Evolutionary conservation across 352 stramenopile species (phyloP).

Genomic region (Globisporangium okanoganense): DNA sequence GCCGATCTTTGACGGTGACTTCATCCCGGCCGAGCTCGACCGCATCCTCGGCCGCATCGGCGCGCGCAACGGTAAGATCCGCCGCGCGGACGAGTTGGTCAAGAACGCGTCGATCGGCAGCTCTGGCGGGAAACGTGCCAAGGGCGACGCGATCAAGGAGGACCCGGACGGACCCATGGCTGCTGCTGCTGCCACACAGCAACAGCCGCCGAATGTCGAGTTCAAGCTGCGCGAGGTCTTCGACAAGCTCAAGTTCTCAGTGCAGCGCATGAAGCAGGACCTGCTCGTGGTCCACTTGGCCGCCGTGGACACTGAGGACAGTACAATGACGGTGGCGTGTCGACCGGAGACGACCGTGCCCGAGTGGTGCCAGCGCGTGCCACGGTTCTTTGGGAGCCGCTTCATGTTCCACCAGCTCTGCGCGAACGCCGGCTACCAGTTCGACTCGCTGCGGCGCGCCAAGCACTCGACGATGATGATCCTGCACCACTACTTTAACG

Average conservation of each 20-base stretch:
- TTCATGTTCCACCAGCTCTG: slow-evolving; percentile 89
- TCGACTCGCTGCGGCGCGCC: slow-evolving; percentile 82
- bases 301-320: slow-evolving; percentile 1
- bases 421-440: slow-evolving; percentile 74
- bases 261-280: slow-evolving; percentile 75
- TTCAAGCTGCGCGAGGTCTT: slow-evolving; percentile 74
- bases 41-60: slow-evolving; percentile 66
- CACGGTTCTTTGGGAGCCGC: slow-evolving; percentile 76
- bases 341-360: slow-evolving; percentile 39
- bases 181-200: background rate
- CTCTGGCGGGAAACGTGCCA: slow-evolving; percentile 38
- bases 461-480: slow-evolving; percentile 92
- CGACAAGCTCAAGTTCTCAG: slow-evolving; percentile 42
- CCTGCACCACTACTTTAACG: slow-evolving; percentile 85
- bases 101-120: slow-evolving; percentile 42
- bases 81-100: slow-evolving; percentile 28
- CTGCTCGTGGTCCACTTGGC: slow-evolving; percentile 75
- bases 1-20: slow-evolving; percentile 81
- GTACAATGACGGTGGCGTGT: slow-evolving; percentile 13
- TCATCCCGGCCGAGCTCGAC: slow-evolving; percentile 72
- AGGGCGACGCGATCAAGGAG: slow-evolving; percentile 39
- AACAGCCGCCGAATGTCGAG: slow-evolving; percentile 30
- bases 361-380: slow-evolving; percentile 51
- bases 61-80: slow-evolving; percentile 59
- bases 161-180: slow-evolving; percentile 16